A percentile compares a stretch with the other conserved stretches of the same genome.
These are phyloP conservation scores for Ogataea trehaloabstinens DNA, from an alignment of 805 yeast genomes.

Conservation along the genomic window DNA sequence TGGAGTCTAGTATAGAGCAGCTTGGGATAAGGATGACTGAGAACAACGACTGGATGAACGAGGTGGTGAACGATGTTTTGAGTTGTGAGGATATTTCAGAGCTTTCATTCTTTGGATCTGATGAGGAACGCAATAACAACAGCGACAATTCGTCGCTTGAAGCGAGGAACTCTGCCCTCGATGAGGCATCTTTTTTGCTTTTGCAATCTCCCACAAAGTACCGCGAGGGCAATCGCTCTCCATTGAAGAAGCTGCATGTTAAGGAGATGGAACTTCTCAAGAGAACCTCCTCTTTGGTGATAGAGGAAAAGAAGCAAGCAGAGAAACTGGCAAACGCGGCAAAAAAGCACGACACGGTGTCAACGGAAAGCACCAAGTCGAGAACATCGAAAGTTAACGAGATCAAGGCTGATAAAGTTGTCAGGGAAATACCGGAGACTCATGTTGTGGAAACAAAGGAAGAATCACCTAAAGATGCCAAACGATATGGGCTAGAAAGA, in stretches of 20 bases:
- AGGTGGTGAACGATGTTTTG: constrained; percentile 25
- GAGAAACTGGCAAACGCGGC: neutral
- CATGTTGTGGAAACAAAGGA: too few relatives aligned
- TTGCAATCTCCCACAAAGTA: constrained; percentile 26
- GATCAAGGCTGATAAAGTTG: neutral
- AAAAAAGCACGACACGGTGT: neutral
- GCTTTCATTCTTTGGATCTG: constrained; percentile 9
- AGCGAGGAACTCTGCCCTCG: neutral
- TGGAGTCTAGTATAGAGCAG: constrained; percentile 24
- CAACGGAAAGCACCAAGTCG: neutral
- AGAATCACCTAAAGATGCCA: neutral
- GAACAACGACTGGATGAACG: constrained; percentile 31
- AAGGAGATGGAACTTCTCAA: constrained; percentile 19
- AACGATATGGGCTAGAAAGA: neutral
- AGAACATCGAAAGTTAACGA: neutral
- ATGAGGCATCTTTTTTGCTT: constrained; percentile 14
- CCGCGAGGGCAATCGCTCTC: constrained; percentile 17
- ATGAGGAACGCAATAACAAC: neutral
- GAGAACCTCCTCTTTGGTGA: constrained; percentile 15
- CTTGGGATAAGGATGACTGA: constrained; percentile 24
- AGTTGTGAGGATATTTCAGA: constrained; percentile 12
- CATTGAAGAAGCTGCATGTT: constrained; percentile 15
- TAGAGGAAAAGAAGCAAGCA: constrained; percentile 1
- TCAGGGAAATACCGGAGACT: neutral
- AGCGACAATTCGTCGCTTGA: neutral